Evolutionary conservation across 2,329 filamentous ascomycete genomes (phyloP).

Genomic region (Sporothrix humicola): DNA sequence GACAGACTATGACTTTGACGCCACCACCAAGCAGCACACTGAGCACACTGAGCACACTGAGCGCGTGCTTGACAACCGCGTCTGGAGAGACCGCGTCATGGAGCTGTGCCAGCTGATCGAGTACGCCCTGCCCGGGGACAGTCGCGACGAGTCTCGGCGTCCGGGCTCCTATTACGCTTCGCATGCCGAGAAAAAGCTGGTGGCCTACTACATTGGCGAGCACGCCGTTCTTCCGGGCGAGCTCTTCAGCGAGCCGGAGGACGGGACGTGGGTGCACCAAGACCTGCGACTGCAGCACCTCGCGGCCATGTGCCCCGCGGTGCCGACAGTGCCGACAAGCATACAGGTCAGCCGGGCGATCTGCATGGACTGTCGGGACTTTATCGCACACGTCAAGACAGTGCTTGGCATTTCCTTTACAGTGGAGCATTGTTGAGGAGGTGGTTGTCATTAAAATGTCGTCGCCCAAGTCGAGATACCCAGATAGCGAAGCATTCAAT

Average conservation of each 20-base stretch:
- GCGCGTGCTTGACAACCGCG: conserved; percentile 15
- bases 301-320: conserved; percentile 6
- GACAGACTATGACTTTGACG: conserved; percentile 9
- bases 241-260: conserved; percentile 15
- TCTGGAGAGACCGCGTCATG: conserved; percentile 13
- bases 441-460: neutral
- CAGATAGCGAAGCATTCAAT: neutral
- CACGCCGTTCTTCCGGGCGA: conserved; percentile 13
- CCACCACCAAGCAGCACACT: no score
- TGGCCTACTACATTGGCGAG: conserved; percentile 12
- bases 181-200: conserved; percentile 19
- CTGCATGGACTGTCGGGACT: conserved; percentile 13
- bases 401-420: conserved; percentile 15
- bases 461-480: no score
- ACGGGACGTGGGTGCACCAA: conserved; percentile 5
- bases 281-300: conserved; percentile 9
- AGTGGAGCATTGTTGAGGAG: conserved; percentile 11
- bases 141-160: neutral
- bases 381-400: conserved; percentile 3
- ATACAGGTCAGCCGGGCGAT: conserved; percentile 16
- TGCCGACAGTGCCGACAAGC: conserved; percentile 11
- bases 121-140: conserved; percentile 11
- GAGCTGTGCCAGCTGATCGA: conserved; percentile 18
- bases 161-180: conserved; percentile 5
- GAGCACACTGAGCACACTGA: neutral